A percentile compares a stretch with the other conserved stretches of the same genome.
These are phyloP conservation scores for Yarrowia keelungensis DNA, from an alignment of 805 yeast genomes.

Conservation along the genomic window DNA sequence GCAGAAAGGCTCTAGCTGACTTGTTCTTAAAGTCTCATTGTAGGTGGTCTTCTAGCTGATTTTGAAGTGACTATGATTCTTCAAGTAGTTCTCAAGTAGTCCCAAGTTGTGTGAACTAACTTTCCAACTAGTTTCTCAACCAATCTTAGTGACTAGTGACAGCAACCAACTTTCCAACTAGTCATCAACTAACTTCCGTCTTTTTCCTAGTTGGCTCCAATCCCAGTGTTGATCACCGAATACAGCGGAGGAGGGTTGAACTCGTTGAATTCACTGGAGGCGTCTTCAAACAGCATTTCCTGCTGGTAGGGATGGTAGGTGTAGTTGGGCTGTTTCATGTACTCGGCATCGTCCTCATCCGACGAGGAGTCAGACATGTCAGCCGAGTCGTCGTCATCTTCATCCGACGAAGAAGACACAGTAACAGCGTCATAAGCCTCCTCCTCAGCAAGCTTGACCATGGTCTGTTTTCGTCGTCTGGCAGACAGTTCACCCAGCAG, in stretches of 20 bases:
- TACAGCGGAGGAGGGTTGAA: slow-evolving; percentile 2
- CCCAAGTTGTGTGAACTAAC: too few relatives aligned
- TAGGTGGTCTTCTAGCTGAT: too few relatives aligned
- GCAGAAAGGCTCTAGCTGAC: too few relatives aligned
- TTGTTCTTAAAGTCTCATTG: too few relatives aligned
- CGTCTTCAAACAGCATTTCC: slow-evolving; percentile 15
- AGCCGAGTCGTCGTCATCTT: slow-evolving; percentile 6
- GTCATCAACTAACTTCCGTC: too few relatives aligned
- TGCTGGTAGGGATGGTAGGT: slow-evolving; percentile 8
- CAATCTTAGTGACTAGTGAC: too few relatives aligned
- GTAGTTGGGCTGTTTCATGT: slow-evolving; percentile 30
- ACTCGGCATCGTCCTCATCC: slow-evolving; percentile 8
- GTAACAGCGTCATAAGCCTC: neutral
- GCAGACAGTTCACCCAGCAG: slow-evolving; percentile 56
- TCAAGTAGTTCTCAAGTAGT: too few relatives aligned
- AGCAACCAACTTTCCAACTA: too few relatives aligned
- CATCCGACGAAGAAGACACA: slow-evolving; percentile 4
- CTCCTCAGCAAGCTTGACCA: slow-evolving; percentile 3
- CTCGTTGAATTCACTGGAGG: neutral
- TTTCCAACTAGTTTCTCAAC: too few relatives aligned
- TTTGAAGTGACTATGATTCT: too few relatives aligned
- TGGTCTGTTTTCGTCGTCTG: slow-evolving; percentile 1
- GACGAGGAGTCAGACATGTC: slow-evolving; percentile 15
- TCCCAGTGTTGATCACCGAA: slow-evolving; percentile 1
- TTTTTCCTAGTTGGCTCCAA: neutral